phyloP scores from a whole-genome alignment of 148 eudicot genomes.

The Silene uniflora region DNA sequence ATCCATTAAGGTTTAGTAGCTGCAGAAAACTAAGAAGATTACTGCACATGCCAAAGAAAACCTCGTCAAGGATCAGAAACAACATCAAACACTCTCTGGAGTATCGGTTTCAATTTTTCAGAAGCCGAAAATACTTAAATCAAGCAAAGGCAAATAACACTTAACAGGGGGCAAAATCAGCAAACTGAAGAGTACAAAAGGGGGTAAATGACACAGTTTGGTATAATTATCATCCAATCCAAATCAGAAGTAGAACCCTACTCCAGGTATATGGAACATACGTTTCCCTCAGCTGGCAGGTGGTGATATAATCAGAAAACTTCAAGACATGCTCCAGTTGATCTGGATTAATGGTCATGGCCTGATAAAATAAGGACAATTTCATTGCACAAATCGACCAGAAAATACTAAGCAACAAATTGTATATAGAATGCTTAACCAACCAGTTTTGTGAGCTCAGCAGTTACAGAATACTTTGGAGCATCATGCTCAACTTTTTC shows the following conservation, averaged over 20 bases:
- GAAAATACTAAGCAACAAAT: not conserved
- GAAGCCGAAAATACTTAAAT: not conserved
- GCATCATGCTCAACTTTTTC: constrained; percentile 69
- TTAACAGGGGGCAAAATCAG: not conserved
- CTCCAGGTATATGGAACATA: constrained; percentile 29
- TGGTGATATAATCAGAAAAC: constrained; percentile 59
- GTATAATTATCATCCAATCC: not conserved
- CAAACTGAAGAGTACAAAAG: not conserved
- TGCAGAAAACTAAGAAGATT: not conserved
- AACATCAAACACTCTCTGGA: not conserved
- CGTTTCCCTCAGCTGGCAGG: constrained; percentile 74
- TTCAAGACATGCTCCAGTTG: constrained; percentile 64
- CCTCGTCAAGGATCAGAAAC: not conserved
- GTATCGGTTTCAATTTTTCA: not conserved
- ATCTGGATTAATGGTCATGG: constrained; percentile 56
- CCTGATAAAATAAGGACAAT: constrained; percentile 38
- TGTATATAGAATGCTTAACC: constrained; percentile 23
- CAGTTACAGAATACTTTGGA: constrained; percentile 70
- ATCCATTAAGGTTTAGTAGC: not conserved
- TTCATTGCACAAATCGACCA: constrained; percentile 3
- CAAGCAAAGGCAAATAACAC: not conserved
- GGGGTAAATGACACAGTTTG: not conserved
- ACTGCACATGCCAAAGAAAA: not conserved
- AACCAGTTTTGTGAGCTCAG: constrained; percentile 59
- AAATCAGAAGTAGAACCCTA: not conserved